phyloP scores from a whole-genome alignment of 108 stramenopile species.

The Epipyxis sp. region DNA sequence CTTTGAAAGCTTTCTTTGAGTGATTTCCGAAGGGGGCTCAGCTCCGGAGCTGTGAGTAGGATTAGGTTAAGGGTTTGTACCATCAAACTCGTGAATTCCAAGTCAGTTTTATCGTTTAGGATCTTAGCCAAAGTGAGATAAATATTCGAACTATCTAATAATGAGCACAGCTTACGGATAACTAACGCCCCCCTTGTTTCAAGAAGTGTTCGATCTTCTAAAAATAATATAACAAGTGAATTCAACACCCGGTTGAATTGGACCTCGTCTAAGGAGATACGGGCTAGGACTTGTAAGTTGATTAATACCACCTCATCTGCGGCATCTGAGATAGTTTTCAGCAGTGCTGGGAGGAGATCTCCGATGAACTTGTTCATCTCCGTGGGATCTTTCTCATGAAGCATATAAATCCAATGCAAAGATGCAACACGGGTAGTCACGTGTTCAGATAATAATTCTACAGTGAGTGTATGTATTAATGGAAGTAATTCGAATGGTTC shows the following conservation, averaged over 20 bases:
- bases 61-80: constrained; percentile 95
- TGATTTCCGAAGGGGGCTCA: constrained; percentile 73
- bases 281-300: constrained; percentile 86
- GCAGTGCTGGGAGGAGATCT: constrained; percentile 76
- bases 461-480: constrained; percentile 75
- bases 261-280: constrained; percentile 74
- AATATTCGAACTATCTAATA: constrained; percentile 84
- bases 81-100: constrained; percentile 86
- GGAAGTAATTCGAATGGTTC: constrained; percentile 73
- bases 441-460: constrained; percentile 75
- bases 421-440: constrained; percentile 89
- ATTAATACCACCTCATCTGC: constrained; percentile 82
- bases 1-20: constrained; percentile 57
- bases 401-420: constrained; percentile 93
- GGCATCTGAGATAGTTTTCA: constrained; percentile 84
- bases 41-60: constrained; percentile 87
- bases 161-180: constrained; percentile 87
- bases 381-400: constrained; percentile 78
- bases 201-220: constrained; percentile 75
- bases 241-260: constrained; percentile 86
- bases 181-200: constrained; percentile 92
- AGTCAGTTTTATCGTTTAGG: constrained; percentile 43
- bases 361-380: constrained; percentile 85
- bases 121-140: constrained; percentile 78
- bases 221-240: constrained; percentile 80